phyloP scores from a whole-genome alignment of 2,329 filamentous ascomycete species.

The Pestalotiopsis sp. region DNA sequence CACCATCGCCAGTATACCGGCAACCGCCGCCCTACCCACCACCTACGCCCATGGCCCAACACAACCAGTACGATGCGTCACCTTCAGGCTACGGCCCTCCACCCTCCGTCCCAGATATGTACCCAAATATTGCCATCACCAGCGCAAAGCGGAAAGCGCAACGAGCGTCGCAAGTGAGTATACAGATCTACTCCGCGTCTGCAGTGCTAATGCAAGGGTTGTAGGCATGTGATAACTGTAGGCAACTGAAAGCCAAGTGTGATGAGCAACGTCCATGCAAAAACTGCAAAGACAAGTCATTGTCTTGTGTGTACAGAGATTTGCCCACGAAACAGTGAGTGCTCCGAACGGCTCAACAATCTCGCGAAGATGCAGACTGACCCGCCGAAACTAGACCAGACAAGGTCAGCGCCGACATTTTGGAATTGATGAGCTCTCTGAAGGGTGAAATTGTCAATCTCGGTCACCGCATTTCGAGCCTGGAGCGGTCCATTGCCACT shows the following conservation, averaged over 20 bases:
- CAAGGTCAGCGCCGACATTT: slow-evolving; percentile 62
- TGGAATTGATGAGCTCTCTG: slow-evolving; percentile 52
- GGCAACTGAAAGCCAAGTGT: slow-evolving; percentile 87
- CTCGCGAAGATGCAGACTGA: slow-evolving; percentile 15
- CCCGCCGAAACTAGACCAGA: slow-evolving; percentile 49
- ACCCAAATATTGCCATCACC: slow-evolving; percentile 41
- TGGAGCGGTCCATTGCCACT: slow-evolving; percentile 27
- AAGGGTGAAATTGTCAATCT: slow-evolving; percentile 39
- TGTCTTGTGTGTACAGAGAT: slow-evolving; percentile 86
- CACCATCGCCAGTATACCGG: slow-evolving; percentile 42
- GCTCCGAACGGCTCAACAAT: background rate
- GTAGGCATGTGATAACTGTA: slow-evolving; percentile 89
- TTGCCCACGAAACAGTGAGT: slow-evolving; percentile 88
- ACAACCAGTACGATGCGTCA: slow-evolving; percentile 30
- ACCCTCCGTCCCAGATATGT: slow-evolving; percentile 36
- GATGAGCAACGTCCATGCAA: slow-evolving; percentile 85
- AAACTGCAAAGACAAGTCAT: slow-evolving; percentile 84
- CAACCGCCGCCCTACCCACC: slow-evolving; percentile 26
- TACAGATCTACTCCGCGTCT: slow-evolving; percentile 21
- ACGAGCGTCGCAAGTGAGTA: slow-evolving; percentile 62
- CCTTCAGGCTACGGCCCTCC: slow-evolving; percentile 42
- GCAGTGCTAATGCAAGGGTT: background rate
- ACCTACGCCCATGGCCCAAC: slow-evolving; percentile 30
- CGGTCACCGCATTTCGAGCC: slow-evolving; percentile 31
- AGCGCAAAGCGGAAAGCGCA: slow-evolving; percentile 65